A percentile compares a stretch with the other conserved stretches of the same genome.
Evolutionary conservation across 1,284 basidiomycete species (phyloP).

Genomic region (Tremellales sp.): DNA sequence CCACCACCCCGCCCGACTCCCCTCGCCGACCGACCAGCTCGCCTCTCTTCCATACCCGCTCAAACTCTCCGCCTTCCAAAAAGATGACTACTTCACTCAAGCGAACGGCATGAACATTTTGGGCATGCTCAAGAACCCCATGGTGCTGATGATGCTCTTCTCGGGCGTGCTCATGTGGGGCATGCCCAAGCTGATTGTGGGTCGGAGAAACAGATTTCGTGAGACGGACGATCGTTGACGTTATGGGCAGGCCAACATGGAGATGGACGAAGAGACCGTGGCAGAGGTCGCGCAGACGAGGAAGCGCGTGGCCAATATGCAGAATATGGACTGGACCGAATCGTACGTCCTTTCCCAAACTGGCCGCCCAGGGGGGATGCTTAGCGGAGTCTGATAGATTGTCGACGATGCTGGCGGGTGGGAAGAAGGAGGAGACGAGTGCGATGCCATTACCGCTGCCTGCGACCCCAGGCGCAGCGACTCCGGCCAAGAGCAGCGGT

Average conservation of each 20-base stretch:
- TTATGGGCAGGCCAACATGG: slow-evolving; percentile 57
- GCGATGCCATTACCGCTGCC: background rate
- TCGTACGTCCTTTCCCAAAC: slow-evolving; percentile 30
- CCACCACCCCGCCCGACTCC: slow-evolving; percentile 63
- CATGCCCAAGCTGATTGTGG: slow-evolving; percentile 76
- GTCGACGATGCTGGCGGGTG: slow-evolving; percentile 24
- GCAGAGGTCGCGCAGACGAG: slow-evolving; percentile 68
- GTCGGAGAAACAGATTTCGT: slow-evolving; percentile 29
- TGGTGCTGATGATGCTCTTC: slow-evolving; percentile 78
- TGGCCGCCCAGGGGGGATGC: background rate
- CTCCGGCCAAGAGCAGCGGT: background rate
- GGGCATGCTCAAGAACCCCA: slow-evolving; percentile 76
- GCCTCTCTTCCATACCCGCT: slow-evolving; percentile 68
- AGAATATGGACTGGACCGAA: slow-evolving; percentile 50
- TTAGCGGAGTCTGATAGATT: slow-evolving; percentile 13
- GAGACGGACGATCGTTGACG: slow-evolving; percentile 1
- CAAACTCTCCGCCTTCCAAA: slow-evolving; percentile 55
- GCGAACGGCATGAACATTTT: slow-evolving; percentile 67
- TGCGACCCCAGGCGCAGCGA: background rate
- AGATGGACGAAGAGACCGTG: slow-evolving; percentile 69
- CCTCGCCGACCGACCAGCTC: slow-evolving; percentile 56
- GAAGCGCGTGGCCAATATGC: slow-evolving; percentile 58
- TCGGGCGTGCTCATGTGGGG: slow-evolving; percentile 66
- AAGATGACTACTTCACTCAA: slow-evolving; percentile 64
- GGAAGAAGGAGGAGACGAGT: background rate